phyloP scores from a whole-genome alignment of 116 monocot genomes.

The Iris pallida region DNA sequence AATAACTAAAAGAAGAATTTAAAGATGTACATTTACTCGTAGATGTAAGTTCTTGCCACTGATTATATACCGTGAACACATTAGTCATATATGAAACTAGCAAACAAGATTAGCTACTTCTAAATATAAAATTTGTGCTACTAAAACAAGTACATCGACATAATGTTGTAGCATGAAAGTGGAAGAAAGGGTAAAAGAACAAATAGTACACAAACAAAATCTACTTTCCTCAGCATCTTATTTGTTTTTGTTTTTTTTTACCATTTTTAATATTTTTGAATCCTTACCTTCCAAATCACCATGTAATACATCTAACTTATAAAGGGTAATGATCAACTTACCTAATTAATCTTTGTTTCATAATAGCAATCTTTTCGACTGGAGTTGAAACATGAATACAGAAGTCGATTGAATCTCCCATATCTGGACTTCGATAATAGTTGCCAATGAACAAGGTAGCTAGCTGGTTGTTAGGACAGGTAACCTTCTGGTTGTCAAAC shows the following conservation, averaged over 20 bases:
- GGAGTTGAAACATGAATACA: slow-evolving; percentile 70
- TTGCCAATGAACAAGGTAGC: slow-evolving; percentile 60
- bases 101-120: too few species aligned
- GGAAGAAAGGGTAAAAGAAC: too few species aligned
- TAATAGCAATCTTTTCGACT: slow-evolving; percentile 60
- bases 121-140: too few species aligned
- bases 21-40: too few species aligned
- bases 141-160: too few species aligned
- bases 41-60: too few species aligned
- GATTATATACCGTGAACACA: too few species aligned
- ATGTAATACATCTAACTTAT: background rate
- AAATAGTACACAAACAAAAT: too few species aligned
- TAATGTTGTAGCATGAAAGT: too few species aligned
- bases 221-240: background rate
- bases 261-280: background rate
- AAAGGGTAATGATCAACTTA: slow-evolving; percentile 18
- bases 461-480: slow-evolving; percentile 70
- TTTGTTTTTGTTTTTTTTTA: background rate
- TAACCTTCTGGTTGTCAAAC: slow-evolving; percentile 70
- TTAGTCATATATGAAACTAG: too few species aligned
- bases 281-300: background rate
- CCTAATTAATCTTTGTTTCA: slow-evolving; percentile 68
- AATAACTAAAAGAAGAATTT: too few species aligned
- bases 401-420: slow-evolving; percentile 80
- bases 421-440: slow-evolving; percentile 78